Conservation (phyloP, 352 stramenopile species). For the Globisporangium alternatum region DNA sequence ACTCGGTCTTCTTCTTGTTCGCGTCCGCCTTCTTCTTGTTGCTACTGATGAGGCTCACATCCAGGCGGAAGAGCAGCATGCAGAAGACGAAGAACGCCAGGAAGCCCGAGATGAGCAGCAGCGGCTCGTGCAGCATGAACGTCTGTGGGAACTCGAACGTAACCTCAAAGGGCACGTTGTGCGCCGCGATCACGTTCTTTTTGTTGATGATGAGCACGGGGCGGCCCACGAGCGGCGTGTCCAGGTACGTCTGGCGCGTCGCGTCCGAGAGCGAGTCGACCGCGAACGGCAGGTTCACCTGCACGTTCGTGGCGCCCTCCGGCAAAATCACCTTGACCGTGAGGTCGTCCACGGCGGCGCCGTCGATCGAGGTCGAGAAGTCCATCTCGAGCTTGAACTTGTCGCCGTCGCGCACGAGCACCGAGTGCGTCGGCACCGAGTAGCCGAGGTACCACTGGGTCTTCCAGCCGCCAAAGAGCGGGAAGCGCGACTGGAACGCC, state of each 20-base stretch:
- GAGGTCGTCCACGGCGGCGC: constrained; percentile 78
- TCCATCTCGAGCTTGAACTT: constrained; percentile 83
- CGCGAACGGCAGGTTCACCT: constrained; percentile 71
- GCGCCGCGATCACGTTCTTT: constrained; percentile 78
- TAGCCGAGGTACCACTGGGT: constrained; percentile 89
- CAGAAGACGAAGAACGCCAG: constrained; percentile 82
- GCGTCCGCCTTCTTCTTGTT: constrained; percentile 23
- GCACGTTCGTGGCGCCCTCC: constrained; percentile 76
- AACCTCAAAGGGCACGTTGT: constrained; percentile 85
- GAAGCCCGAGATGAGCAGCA: constrained; percentile 83
- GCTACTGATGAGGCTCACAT: constrained; percentile 61
- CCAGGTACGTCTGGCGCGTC: constrained; percentile 82
- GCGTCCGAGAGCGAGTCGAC: constrained; percentile 56
- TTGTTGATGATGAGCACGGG: constrained; percentile 81
- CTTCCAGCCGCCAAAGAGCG: constrained; percentile 89
- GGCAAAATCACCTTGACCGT: constrained; percentile 88
- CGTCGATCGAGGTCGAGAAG: constrained; percentile 82
- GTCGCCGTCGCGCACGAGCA: constrained; percentile 59
- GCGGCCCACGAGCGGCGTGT: constrained; percentile 74
- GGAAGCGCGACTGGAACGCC: constrained; percentile 82
- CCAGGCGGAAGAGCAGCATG: constrained; percentile 82
- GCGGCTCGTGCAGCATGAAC: constrained; percentile 86
- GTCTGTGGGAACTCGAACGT: constrained; percentile 80
- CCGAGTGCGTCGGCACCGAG: constrained; percentile 78
- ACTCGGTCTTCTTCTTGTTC: constrained; percentile 66